These are phyloP conservation scores for Dendrobium nobile DNA, from an alignment of 106 monocot species.

Conservation along the genomic window DNA sequence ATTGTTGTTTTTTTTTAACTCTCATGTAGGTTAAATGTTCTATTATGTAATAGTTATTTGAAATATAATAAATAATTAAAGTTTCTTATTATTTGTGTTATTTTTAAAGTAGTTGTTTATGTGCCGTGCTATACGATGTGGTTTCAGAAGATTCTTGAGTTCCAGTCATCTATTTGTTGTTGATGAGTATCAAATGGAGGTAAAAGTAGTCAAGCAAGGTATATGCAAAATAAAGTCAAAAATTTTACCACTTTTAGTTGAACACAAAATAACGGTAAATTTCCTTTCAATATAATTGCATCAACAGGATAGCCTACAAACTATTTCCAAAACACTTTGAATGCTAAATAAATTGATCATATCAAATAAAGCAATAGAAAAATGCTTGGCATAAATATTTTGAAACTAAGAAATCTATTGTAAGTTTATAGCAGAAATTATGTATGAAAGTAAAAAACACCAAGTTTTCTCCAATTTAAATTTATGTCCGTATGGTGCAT, in stretches of 20 bases:
- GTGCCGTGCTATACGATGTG: too few relatives aligned
- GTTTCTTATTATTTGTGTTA: too few relatives aligned
- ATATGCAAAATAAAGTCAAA: neutral
- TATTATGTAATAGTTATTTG: too few relatives aligned
- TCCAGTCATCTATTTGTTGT: too few relatives aligned
- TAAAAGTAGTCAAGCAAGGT: neutral
- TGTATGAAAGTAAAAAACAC: neutral
- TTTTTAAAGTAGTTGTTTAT: too few relatives aligned
- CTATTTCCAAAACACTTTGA: neutral
- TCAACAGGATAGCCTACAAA: neutral
- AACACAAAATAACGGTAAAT: neutral
- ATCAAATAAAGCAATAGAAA: neutral
- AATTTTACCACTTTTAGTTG: neutral
- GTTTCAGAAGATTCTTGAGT: too few relatives aligned
- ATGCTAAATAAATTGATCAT: neutral
- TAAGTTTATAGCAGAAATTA: neutral
- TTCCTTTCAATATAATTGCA: neutral
- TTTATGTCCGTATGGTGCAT: neutral
- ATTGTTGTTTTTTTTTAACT: too few relatives aligned
- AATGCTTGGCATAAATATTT: neutral
- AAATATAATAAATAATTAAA: too few relatives aligned
- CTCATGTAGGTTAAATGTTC: too few relatives aligned
- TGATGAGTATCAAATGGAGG: neutral
- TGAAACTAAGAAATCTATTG: neutral
- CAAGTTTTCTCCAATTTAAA: neutral